Evolutionary conservation across 2,329 filamentous ascomycete genomes (phyloP), one percentile per base, ranked within the genome.

Genomic region (Nigrograna mackinnonii): DNA sequence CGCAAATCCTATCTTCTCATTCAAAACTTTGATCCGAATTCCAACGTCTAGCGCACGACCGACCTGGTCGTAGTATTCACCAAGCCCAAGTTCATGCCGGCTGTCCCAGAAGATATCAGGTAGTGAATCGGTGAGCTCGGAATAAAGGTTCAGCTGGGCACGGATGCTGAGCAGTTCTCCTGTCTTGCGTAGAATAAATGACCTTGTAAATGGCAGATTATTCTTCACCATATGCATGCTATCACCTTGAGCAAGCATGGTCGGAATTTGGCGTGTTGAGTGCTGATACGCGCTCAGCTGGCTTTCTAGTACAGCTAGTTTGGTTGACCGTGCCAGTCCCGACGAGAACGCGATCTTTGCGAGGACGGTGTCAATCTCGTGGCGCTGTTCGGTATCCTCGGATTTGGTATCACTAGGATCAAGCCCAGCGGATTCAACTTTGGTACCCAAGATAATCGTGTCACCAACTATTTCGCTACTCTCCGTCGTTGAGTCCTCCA

Each of bases 51-150:
- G 79, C 1, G 91, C 90, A 41, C 86, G 83, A 30, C 92, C 91
- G 30, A 96, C 90, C 67, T 94, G 88, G 55, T 96, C 91, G 68
- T 97, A 99, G 72, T 96, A 97, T 21, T 86, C 87, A 67, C 96
- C 94, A 2, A 99, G 78, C 1, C 91, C 89, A 2, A 96, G 82
- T 67, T 96, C 91, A 57, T 94, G 87, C 37, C 84, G 82, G 55
- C 82, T 87, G 67, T 99, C 94, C 94, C 94, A 99, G 72, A 99
- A 96, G 34, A 97, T 83, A 69, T 99, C 94, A 0, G 94, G 94
- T 14, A 97, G 79, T 14, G 89, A 90, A 71, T 99, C 94, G 0
- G 94, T 97, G 22, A 99, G 81, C 69, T 97, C 94, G 1, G 90
- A 95, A 73, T 97, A 97, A 56, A 97, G 86, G 64, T 99, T 99